Conservation (phyloP, 306 rosid species). For the Pyrus pyrifolia region DNA sequence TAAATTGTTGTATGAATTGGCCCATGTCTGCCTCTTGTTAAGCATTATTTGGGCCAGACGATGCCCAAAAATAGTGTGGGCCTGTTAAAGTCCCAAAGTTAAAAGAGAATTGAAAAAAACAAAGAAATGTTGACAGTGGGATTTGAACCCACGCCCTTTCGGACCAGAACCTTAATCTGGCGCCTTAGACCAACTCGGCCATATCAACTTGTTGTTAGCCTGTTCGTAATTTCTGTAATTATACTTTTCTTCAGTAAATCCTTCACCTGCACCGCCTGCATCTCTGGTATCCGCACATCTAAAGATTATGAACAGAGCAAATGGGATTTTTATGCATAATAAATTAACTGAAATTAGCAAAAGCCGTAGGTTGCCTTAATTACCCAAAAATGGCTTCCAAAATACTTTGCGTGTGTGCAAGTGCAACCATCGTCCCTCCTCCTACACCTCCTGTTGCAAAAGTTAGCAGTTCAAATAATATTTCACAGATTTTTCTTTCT, state of each 20-base stretch:
- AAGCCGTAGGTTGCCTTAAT: neutral
- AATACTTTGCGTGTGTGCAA: neutral
- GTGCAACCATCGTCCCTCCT: constrained; percentile 1
- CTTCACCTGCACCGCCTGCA: neutral
- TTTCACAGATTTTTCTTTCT: neutral
- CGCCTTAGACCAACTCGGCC: constrained; percentile 26
- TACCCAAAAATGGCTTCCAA: constrained; percentile 3
- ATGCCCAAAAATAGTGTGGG: neutral
- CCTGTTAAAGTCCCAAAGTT: neutral
- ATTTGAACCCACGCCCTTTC: constrained; percentile 25
- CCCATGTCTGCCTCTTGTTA: neutral
- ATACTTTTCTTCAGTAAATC: neutral
- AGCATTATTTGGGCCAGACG: neutral
- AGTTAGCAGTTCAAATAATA: neutral
- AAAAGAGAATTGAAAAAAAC: too few relatives aligned
- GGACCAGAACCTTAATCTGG: constrained; percentile 23
- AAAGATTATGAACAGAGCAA: neutral
- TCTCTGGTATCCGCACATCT: neutral
- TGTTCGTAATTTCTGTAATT: rapidly evolving
- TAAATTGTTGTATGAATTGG: neutral
- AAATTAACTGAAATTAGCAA: neutral
- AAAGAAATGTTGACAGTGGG: constrained; percentile 10
- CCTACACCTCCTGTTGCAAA: neutral
- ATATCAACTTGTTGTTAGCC: neutral
- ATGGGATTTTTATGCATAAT: neutral